Evolutionary conservation across 352 stramenopile genomes (phyloP), one percentile per base, ranked within the genome.

Genomic region (Globisporangium paroecandrum): DNA sequence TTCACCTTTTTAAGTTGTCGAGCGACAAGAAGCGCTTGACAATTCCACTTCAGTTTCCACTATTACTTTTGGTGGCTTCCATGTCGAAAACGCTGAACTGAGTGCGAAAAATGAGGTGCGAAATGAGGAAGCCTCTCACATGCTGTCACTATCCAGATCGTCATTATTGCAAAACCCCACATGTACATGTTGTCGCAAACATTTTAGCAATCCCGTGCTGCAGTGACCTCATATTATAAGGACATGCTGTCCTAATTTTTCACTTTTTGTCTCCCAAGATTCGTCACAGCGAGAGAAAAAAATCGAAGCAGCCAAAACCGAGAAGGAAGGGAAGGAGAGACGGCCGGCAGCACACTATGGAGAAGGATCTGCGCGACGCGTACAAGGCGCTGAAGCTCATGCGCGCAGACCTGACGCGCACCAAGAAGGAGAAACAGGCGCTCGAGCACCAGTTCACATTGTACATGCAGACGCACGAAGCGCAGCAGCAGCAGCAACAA

Each of bases 351-450:
- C 2, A 32, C 47, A 25, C 24, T 18, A 65, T 64, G 63, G 38
- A 56, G 29, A 68, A 62, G 58, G 65, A 74, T 32, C 64, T 74
- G 57, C 64, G 64, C 46, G 69, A 74, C 27, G 64, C 64, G 36
- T 74, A 74, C 64, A 71, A 64, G 64, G 64, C 69, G 46, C 47
- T 73, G 41, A 68, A 64, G 61, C 67, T 72, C n/a, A 62, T 68
- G 54, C 67, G 64, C 64, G 64, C 64, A 2, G 64, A 68, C 58
- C 36, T 71, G 20, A 24, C 63, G 62, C 57, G 62, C 64, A 76
- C 67, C 22, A 66, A 65, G 53, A 68, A 64, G 36, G 67, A 72
- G 54, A 72, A 72, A 22, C 53, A 54, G 15, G 55, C 55, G 25
- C 67, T 72, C 22, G 53, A 51, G 6, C n/a, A 60, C 5, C 25